Conservation (phyloP, 495 filamentous ascomycete genomes). For the Halenospora varia region DNA sequence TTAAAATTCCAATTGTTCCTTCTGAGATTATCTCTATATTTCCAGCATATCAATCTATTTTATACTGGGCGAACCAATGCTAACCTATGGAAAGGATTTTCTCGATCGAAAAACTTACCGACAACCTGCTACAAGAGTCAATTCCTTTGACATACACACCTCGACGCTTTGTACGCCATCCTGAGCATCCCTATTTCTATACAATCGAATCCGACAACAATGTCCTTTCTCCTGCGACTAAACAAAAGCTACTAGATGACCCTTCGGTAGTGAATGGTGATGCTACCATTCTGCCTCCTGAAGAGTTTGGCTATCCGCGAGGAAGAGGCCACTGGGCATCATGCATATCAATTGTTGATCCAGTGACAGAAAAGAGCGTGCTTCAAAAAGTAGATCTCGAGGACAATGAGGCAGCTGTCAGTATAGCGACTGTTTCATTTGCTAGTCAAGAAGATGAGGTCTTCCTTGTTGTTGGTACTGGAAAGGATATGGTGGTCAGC, state of each 20-base stretch:
- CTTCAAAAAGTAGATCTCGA: constrained; percentile 74
- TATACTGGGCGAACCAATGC: constrained; percentile 5
- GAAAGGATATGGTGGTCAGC: constrained; percentile 77
- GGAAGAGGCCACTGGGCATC: constrained; percentile 88
- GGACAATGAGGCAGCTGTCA: constrained; percentile 89
- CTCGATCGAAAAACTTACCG: constrained; percentile 77
- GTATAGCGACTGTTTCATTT: constrained; percentile 78
- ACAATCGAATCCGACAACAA: constrained; percentile 92
- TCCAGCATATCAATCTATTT: constrained; percentile 3
- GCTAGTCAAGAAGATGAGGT: constrained; percentile 81
- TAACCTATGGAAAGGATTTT: constrained; percentile 63
- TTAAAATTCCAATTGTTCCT: constrained; percentile 75
- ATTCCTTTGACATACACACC: constrained; percentile 90
- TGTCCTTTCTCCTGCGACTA: constrained; percentile 71
- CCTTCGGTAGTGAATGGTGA: constrained; percentile 66
- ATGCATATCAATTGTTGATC: constrained; percentile 87
- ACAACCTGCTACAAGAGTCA: constrained; percentile 83
- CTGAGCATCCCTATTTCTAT: constrained; percentile 85
- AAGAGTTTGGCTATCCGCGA: constrained; percentile 86
- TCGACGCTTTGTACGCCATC: constrained; percentile 80
- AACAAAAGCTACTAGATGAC: constrained; percentile 63
- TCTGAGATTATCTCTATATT: constrained; percentile 37
- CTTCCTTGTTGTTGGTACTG: constrained; percentile 90
- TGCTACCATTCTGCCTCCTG: constrained; percentile 61
- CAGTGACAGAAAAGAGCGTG: constrained; percentile 65